Conservation (phyloP, 305 asterid species). For the Fraxinus xanthoxyloides region DNA sequence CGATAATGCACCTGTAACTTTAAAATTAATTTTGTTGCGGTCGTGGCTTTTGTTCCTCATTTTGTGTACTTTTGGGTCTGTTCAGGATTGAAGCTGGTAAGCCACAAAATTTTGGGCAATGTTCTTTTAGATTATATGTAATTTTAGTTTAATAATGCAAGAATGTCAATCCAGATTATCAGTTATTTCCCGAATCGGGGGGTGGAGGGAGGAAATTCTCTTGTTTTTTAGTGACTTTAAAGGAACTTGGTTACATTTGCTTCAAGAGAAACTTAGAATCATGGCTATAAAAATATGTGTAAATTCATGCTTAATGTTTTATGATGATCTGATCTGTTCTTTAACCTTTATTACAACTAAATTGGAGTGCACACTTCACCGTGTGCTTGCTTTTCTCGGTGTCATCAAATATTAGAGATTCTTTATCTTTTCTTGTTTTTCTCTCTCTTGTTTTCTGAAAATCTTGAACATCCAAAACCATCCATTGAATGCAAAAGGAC, state of each 20-base stretch:
- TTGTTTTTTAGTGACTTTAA: background rate
- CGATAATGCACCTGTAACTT: background rate
- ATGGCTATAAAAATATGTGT: background rate
- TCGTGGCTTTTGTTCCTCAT: background rate
- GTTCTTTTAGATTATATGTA: background rate
- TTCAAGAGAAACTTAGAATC: background rate
- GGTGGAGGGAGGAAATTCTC: background rate
- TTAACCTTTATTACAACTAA: background rate
- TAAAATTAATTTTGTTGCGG: background rate
- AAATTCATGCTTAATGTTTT: background rate
- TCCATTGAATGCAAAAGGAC: background rate
- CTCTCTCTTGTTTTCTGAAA: background rate
- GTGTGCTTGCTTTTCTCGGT: background rate
- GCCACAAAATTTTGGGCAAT: background rate
- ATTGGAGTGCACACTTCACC: background rate
- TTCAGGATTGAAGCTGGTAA: conserved; percentile 1
- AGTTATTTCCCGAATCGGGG: background rate
- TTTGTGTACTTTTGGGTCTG: conserved; percentile 1
- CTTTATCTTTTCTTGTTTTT: background rate
- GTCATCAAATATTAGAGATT: background rate
- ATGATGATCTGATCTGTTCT: background rate
- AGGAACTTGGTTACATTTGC: background rate
- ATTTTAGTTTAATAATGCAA: background rate
- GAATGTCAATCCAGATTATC: background rate
- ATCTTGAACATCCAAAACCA: background rate